Conservation (phyloP, 495 filamentous ascomycete genomes). For the Aspergillus funiculosus region DNA sequence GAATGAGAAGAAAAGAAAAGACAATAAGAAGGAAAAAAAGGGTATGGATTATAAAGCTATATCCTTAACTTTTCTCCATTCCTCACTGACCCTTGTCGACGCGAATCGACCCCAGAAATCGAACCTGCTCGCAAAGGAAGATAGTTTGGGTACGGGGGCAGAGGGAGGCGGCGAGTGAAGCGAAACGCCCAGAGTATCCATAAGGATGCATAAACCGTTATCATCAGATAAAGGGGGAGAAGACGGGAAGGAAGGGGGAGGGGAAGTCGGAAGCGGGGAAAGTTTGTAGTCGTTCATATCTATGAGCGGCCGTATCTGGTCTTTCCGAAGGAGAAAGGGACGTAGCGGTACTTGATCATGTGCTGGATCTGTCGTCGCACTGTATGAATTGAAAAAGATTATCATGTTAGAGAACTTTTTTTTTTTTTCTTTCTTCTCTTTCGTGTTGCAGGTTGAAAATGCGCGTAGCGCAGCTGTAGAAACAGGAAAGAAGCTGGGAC, state of each 20-base stretch:
- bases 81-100: too few relatives aligned
- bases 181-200: not conserved
- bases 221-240: not conserved
- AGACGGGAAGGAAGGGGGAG: not conserved
- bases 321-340: constrained; percentile 93
- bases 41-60: constrained; percentile 19
- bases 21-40: constrained; percentile 3
- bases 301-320: constrained; percentile 58
- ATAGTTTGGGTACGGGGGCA: not conserved
- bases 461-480: too few relatives aligned
- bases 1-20: constrained; percentile 4
- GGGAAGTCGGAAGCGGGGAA: constrained; percentile 3
- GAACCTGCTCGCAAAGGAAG: not conserved
- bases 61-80: not conserved
- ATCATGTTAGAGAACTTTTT: not conserved
- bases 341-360: constrained; percentile 99
- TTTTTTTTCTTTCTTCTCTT: not conserved
- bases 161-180: too few relatives aligned
- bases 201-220: not conserved
- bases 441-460: too few relatives aligned
- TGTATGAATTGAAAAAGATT: constrained; percentile 28
- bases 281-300: constrained; percentile 5
- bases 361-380: constrained; percentile 99
- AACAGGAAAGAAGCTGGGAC: not conserved
- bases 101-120: too few relatives aligned